phyloP scores from a whole-genome alignment of 116 monocot genomes.

The Posidonia oceanica region DNA sequence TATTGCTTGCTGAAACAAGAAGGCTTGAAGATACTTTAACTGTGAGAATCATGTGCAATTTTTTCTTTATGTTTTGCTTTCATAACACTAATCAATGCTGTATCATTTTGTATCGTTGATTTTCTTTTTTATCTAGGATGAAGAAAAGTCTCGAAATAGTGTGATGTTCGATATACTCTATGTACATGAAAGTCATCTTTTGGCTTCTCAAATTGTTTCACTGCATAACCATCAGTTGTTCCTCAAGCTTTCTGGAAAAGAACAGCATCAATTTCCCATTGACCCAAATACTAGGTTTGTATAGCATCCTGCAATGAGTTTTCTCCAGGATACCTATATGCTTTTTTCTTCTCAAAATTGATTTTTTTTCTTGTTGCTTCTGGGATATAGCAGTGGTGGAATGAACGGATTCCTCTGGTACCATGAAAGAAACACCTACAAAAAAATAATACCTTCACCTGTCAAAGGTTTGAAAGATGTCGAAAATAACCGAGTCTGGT shows the following conservation, averaged over 20 bases:
- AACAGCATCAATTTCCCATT: conserved; percentile 26
- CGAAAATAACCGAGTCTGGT: conserved; percentile 61
- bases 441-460: conserved; percentile 21
- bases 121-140: conserved; percentile 33
- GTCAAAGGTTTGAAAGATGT: conserved; percentile 42
- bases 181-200: conserved; percentile 49
- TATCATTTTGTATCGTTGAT: background rate
- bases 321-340: background rate
- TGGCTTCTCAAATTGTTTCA: conserved; percentile 38
- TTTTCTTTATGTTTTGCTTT: background rate
- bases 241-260: conserved; percentile 13
- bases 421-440: conserved; percentile 48
- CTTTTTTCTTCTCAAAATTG: background rate
- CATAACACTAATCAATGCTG: background rate
- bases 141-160: conserved; percentile 73
- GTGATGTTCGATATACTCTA: conserved; percentile 82
- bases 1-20: conserved; percentile 63
- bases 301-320: background rate
- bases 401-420: conserved; percentile 90
- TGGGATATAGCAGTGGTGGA: conserved; percentile 46
- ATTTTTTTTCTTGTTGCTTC: conserved; percentile 2
- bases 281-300: conserved; percentile 53
- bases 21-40: conserved; percentile 81
- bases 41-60: conserved; percentile 21
- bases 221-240: conserved; percentile 32